phyloP scores from a whole-genome alignment of 331 rosid species.

The Acacia pycnantha region DNA sequence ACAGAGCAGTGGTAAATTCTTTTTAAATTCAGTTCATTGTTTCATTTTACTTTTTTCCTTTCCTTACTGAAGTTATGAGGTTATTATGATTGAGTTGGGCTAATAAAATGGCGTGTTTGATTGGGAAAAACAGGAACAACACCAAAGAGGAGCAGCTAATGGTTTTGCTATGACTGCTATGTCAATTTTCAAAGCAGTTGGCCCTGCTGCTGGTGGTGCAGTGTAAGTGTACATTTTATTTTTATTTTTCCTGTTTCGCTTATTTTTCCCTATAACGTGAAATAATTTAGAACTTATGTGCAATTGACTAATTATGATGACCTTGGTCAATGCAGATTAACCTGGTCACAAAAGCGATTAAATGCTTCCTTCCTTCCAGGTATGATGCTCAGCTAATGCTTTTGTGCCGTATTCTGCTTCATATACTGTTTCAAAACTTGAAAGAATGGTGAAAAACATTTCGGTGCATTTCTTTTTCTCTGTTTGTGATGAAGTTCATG shows the following conservation, averaged over 20 bases:
- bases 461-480: not conserved
- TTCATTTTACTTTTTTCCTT: not conserved
- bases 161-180: not conserved
- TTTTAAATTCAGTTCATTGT: not conserved
- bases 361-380: conserved; percentile 70
- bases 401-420: not conserved
- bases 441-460: not conserved
- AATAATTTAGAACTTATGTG: not conserved
- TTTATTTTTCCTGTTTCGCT: not conserved
- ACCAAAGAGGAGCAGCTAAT: not conserved
- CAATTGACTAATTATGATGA: not conserved
- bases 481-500: not conserved
- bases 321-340: conserved; percentile 42
- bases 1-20: conserved; percentile 6
- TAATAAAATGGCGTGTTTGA: not conserved
- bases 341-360: conserved; percentile 61
- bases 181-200: not conserved
- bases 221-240: not conserved
- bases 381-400: conserved; percentile 11
- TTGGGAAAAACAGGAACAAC: not conserved
- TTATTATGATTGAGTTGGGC: not conserved
- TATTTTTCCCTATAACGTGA: not conserved
- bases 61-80: not conserved
- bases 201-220: not conserved
- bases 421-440: not conserved